Evolutionary conservation across 768 basidiomycete genomes (phyloP).

Genomic region (Serendipita vermifera): DNA sequence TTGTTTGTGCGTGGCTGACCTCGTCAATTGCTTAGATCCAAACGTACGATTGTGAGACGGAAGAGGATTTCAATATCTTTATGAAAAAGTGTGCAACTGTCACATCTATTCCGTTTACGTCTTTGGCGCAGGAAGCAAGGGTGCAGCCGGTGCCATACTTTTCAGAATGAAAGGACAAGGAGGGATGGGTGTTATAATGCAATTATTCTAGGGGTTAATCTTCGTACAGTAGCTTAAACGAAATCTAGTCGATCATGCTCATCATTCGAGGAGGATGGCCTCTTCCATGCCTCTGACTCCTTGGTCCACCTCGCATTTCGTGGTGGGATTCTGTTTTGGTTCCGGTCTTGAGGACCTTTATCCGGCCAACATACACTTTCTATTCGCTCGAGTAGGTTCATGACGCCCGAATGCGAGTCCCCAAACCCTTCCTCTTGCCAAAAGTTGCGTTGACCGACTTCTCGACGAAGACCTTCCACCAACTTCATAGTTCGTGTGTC

Average conservation of each 20-base stretch:
- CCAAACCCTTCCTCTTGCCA: constrained; percentile 35
- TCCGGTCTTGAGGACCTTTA: neutral
- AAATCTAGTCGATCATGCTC: neutral
- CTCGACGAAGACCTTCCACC: constrained; percentile 48
- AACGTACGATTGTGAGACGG: too few species aligned
- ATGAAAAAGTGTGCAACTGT: too few species aligned
- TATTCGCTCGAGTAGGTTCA: neutral
- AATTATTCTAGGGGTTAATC: too few species aligned
- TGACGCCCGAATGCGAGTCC: neutral
- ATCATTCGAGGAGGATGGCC: neutral
- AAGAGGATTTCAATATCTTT: too few species aligned
- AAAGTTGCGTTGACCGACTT: constrained; percentile 43
- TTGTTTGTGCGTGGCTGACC: neutral
- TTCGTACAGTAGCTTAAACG: constrained; percentile 7
- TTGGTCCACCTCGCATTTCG: neutral
- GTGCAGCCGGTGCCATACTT: too few species aligned
- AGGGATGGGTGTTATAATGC: too few species aligned
- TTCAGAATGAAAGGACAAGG: too few species aligned
- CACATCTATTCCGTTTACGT: too few species aligned
- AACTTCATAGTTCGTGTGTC: constrained; percentile 49
- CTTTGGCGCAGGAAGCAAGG: too few species aligned
- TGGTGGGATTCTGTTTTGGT: neutral
- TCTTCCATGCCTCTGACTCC: constrained; percentile 4
- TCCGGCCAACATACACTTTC: neutral
- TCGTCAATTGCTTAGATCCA: neutral